A percentile compares a stretch with the other conserved stretches of the same genome.
Evolutionary conservation across 192 early-diverging fungal species (phyloP).

Genomic region (Geranomyces variabilis): DNA sequence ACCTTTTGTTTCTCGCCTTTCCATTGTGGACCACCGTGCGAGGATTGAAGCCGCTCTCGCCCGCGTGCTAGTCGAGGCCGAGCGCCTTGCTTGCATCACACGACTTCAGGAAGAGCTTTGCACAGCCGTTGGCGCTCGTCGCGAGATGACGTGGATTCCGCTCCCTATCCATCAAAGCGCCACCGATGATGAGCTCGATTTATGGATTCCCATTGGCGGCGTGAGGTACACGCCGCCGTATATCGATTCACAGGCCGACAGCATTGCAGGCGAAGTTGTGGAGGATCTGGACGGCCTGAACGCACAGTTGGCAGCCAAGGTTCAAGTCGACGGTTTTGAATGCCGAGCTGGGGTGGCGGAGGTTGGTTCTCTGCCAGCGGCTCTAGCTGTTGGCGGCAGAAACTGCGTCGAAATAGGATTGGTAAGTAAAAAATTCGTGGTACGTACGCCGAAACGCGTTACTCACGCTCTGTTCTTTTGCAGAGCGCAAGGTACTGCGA

Average conservation of each 20-base stretch:
- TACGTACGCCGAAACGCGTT: neutral
- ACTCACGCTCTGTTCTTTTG: neutral
- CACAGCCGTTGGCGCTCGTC: conserved; percentile 11
- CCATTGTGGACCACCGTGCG: neutral
- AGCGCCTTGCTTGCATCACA: neutral
- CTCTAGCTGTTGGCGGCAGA: neutral
- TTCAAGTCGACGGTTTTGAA: neutral
- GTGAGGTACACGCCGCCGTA: conserved; percentile 32
- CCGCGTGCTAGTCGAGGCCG: neutral
- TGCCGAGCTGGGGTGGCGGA: neutral
- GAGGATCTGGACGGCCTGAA: conserved; percentile 31
- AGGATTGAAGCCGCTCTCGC: neutral
- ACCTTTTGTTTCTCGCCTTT: neutral
- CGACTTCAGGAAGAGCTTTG: neutral
- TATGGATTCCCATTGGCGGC: neutral
- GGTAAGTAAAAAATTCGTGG: neutral
- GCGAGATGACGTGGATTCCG: conserved; percentile 9
- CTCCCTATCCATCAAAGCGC: neutral
- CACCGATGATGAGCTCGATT: neutral
- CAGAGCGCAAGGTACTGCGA: neutral
- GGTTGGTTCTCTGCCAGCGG: neutral
- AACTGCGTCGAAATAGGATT: conserved; percentile 15
- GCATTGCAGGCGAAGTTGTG: conserved; percentile 16
- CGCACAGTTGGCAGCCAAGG: neutral
- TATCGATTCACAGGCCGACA: conserved; percentile 21